phyloP scores from a whole-genome alignment of 2,329 filamentous ascomycete species.

The Clarireedia paspali region DNA sequence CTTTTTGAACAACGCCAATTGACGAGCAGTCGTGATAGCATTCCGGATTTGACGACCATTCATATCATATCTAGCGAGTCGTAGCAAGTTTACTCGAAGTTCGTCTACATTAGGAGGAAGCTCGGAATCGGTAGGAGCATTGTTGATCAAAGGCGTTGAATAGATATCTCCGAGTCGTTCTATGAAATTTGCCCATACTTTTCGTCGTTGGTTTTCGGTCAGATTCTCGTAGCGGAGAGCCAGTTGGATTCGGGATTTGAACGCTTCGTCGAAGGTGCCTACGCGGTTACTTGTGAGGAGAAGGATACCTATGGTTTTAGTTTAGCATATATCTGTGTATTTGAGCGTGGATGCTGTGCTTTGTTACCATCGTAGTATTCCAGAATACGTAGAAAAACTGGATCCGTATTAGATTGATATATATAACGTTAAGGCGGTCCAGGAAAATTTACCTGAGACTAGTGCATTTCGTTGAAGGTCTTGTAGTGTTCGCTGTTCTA shows the following conservation, averaged over 20 bases:
- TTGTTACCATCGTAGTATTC: conserved; percentile 24
- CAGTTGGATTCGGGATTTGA: conserved; percentile 32
- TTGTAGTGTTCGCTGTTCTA: conserved; percentile 8
- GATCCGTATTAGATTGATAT: no score
- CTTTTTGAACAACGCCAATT: conserved; percentile 19
- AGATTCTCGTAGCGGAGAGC: conserved; percentile 24
- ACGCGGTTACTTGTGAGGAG: conserved; percentile 36
- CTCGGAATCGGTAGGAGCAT: no score
- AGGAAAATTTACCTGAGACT: conserved; percentile 3
- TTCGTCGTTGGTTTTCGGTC: background rate
- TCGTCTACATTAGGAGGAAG: background rate
- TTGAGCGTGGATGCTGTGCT: no score
- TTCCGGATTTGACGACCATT: conserved; percentile 30
- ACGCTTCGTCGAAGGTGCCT: conserved; percentile 31
- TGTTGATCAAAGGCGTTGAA: background rate
- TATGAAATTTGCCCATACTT: conserved; percentile 15
- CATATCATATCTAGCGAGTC: conserved; percentile 10
- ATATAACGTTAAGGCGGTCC: no score
- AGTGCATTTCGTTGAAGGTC: conserved; percentile 13
- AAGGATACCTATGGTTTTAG: conserved; percentile 28
- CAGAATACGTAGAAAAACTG: conserved; percentile 31
- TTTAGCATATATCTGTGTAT: no score
- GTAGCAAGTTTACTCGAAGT: conserved; percentile 3
- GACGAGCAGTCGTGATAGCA: conserved; percentile 24
- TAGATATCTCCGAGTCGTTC: background rate